Evolutionary conservation across 805 yeast species (phyloP).

Genomic region (Ogataea degrootiae): DNA sequence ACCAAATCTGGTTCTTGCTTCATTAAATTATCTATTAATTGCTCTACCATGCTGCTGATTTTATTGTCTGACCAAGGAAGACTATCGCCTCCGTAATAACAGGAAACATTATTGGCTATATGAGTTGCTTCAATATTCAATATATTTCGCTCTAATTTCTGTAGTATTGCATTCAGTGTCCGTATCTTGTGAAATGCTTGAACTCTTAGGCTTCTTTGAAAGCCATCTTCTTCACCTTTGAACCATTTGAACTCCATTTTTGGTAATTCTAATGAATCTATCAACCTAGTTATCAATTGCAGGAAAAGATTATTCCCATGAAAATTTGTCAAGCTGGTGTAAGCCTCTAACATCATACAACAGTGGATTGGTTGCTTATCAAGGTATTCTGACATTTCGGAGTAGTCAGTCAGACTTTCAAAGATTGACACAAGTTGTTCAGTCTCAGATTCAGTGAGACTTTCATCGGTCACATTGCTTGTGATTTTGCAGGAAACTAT

Average conservation of each 20-base stretch:
- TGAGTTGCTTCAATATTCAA: too few species aligned
- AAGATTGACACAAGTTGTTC: too few species aligned
- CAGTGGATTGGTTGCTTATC: too few species aligned
- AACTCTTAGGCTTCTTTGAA: conserved; percentile 4
- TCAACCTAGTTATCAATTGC: too few species aligned
- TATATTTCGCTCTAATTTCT: background rate
- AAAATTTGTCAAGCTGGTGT: too few species aligned
- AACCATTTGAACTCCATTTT: conserved; percentile 9
- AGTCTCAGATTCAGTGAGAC: too few species aligned
- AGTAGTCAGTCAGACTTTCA: too few species aligned
- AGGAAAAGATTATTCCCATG: too few species aligned
- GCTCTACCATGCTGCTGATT: background rate
- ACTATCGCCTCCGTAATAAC: conserved; percentile 1
- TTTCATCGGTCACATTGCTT: too few species aligned
- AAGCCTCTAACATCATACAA: too few species aligned
- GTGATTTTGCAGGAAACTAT: too few species aligned
- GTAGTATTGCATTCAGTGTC: background rate
- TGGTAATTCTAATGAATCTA: conserved; percentile 1
- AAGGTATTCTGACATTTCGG: too few species aligned
- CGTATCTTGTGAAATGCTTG: conserved; percentile 1
- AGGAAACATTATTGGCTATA: background rate
- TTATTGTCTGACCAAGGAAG: conserved; percentile 7
- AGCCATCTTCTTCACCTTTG: conserved; percentile 4
- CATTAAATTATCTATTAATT: background rate
- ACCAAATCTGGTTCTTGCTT: background rate